Evolutionary conservation across 495 filamentous ascomycete genomes (phyloP).

Genomic region (Cudoniella acicularis): DNA sequence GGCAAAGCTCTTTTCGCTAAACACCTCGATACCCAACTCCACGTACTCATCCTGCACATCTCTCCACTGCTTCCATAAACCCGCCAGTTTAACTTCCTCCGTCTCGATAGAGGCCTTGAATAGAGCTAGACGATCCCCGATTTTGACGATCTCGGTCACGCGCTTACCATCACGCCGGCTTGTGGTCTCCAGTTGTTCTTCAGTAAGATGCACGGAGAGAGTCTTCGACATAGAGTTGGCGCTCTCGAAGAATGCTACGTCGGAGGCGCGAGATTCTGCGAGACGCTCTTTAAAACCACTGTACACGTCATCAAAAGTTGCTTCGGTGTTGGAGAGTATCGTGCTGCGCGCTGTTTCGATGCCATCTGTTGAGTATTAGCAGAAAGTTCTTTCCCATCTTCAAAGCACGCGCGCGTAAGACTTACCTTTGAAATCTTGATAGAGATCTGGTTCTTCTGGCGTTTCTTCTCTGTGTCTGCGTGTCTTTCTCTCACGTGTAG

Average conservation of each 20-base stretch:
- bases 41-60: constrained; percentile 19
- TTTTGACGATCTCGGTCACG: constrained; percentile 9
- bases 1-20: constrained; percentile 7
- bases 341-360: constrained; percentile 10
- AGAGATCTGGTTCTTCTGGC: constrained; percentile 9
- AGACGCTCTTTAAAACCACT: constrained; percentile 15
- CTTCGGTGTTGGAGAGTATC: constrained; percentile 15
- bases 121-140: constrained; percentile 12
- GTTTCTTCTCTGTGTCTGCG: constrained; percentile 1
- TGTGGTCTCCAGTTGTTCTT: constrained; percentile 17
- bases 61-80: constrained; percentile 22
- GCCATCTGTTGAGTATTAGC: constrained; percentile 9
- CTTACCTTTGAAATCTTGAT: constrained; percentile 7
- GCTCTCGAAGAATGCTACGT: constrained; percentile 20
- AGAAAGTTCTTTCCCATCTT: no score
- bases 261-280: neutral
- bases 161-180: constrained; percentile 7
- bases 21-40: constrained; percentile 17
- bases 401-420: no score
- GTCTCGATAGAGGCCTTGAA: constrained; percentile 21
- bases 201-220: constrained; percentile 2
- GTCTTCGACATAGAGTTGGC: constrained; percentile 11
- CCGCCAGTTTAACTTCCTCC: constrained; percentile 20
- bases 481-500: constrained; percentile 5
- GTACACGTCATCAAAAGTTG: constrained; percentile 23